phyloP scores from a whole-genome alignment of 352 stramenopile species.

The Pythium volutum region DNA sequence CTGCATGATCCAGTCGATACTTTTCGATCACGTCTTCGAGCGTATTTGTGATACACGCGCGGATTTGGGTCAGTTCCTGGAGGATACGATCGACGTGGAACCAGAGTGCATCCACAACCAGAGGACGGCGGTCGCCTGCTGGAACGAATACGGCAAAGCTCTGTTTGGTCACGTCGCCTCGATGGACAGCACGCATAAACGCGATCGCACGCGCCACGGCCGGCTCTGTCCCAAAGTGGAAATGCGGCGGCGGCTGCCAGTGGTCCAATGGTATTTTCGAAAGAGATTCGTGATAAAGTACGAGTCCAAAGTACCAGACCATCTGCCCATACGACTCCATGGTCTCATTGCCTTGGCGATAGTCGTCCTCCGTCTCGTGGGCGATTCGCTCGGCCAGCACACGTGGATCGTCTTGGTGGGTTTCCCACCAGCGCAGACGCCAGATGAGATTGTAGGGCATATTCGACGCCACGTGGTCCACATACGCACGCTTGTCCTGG shows the following conservation, averaged over 20 bases:
- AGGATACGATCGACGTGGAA: conserved; percentile 24
- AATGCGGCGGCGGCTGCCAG: neutral
- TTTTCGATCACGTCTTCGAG: neutral
- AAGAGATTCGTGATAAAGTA: neutral
- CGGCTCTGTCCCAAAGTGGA: neutral
- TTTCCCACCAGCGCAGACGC: conserved; percentile 25
- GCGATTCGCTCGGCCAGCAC: neutral
- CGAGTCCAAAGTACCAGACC: conserved; percentile 18
- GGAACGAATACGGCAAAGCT: conserved; percentile 7
- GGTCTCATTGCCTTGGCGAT: neutral
- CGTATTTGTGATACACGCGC: neutral
- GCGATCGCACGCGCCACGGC: neutral
- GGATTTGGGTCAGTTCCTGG: conserved; percentile 11
- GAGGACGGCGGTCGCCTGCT: conserved; percentile 3
- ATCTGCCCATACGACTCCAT: conserved; percentile 20
- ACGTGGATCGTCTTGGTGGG: neutral
- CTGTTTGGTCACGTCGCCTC: conserved; percentile 16
- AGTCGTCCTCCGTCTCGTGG: neutral
- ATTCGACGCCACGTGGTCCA: neutral
- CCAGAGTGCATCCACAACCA: conserved; percentile 16
- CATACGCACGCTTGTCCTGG: conserved; percentile 13
- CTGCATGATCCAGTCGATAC: neutral
- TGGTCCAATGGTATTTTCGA: neutral
- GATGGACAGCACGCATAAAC: conserved; percentile 13
- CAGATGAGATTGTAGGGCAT: conserved; percentile 25